Conservation (phyloP, 1,284 basidiomycete genomes). For the Pterula multifida region DNA sequence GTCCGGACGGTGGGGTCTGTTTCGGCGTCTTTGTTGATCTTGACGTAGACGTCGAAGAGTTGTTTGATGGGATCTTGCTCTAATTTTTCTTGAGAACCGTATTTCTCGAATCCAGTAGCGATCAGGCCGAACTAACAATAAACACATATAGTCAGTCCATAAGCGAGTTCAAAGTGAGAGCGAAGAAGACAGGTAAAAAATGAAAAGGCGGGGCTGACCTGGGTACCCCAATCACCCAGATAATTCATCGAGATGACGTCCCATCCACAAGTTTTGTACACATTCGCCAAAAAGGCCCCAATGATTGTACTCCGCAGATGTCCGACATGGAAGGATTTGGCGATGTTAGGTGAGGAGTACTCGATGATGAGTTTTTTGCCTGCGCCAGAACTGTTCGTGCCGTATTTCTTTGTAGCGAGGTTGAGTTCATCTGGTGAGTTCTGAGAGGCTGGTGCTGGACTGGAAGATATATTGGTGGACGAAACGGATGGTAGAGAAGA, state of each 20-base stretch:
- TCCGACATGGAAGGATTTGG: conserved; percentile 97
- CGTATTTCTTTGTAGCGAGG: conserved; percentile 39
- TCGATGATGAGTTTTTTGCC: conserved; percentile 80
- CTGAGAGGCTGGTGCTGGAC: conserved; percentile 45
- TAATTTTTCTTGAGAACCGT: conserved; percentile 79
- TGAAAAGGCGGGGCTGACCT: conserved; percentile 33
- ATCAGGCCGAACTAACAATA: conserved; percentile 66
- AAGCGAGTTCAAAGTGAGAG: too few relatives aligned
- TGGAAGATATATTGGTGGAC: conserved; percentile 28
- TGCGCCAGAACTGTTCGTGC: conserved; percentile 60
- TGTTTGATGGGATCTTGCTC: conserved; percentile 90
- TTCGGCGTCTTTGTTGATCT: conserved; percentile 81
- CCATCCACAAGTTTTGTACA: conserved; percentile 93
- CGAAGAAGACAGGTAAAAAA: not conserved
- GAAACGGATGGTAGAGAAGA: not conserved
- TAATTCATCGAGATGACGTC: conserved; percentile 89
- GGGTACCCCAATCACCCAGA: conserved; percentile 90
- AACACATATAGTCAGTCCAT: too few relatives aligned
- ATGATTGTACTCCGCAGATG: conserved; percentile 97
- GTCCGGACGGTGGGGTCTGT: conserved; percentile 65
- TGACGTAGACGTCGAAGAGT: conserved; percentile 90
- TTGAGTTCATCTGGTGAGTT: conserved; percentile 21
- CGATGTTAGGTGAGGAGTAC: conserved; percentile 96
- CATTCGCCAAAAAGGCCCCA: conserved; percentile 85
- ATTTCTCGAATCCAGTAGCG: conserved; percentile 86